Conservation (phyloP, 176 grass and related monocot species). For the Phoenix roebelenii region DNA sequence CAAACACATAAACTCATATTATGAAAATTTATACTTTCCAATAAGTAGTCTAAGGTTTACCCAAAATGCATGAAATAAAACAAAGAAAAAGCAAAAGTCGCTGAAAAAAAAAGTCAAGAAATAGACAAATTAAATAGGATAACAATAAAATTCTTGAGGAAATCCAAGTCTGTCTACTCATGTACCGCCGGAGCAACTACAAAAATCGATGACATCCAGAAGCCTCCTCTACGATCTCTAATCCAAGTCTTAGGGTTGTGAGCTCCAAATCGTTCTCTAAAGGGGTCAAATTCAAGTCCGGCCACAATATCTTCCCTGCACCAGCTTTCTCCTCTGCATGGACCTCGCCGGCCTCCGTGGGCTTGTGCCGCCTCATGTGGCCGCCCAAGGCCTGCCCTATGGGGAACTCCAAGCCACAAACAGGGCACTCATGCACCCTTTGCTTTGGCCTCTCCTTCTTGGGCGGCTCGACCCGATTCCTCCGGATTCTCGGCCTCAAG, state of each 20-base stretch:
- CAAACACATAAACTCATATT: too few species aligned
- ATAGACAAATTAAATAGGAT: too few species aligned
- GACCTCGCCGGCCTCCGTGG: not conserved
- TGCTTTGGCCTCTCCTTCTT: not conserved
- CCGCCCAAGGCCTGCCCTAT: slow-evolving; percentile 23
- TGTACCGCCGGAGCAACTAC: not conserved
- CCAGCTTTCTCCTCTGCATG: not conserved
- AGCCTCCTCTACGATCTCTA: not conserved
- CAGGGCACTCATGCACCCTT: slow-evolving; percentile 1
- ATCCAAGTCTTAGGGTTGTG: too few species aligned
- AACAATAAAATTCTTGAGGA: too few species aligned
- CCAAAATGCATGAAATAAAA: too few species aligned
- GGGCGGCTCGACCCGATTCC: not conserved
- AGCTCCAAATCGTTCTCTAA: slow-evolving; percentile 14
- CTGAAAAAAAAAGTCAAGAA: too few species aligned
- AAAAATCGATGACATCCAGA: not conserved
- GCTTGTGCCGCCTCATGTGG: slow-evolving; percentile 16
- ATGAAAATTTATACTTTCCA: too few species aligned
- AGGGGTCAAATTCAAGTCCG: slow-evolving; percentile 17
- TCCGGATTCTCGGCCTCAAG: too few species aligned
- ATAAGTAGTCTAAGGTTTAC: too few species aligned
- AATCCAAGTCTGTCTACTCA: not conserved
- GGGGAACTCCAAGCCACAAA: slow-evolving; percentile 10
- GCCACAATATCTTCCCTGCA: not conserved
- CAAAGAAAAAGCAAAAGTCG: too few species aligned